Percentiles rank a stretch among this genome's conserved stretches.
phyloP scores from a whole-genome alignment of 1,284 basidiomycete species.

The Agaricales sp. region DNA sequence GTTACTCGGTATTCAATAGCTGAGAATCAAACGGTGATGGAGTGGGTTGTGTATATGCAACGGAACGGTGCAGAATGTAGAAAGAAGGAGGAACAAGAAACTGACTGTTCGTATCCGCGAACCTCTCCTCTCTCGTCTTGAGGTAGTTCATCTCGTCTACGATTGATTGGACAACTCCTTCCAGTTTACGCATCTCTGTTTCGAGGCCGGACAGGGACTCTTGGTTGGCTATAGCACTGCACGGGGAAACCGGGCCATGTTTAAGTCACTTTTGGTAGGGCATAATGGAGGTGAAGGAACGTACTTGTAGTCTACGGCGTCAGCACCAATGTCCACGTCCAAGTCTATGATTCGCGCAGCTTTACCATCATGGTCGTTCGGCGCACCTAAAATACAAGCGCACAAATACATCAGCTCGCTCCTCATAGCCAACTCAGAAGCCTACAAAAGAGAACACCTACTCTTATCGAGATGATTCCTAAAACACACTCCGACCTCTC shows the following conservation, averaged over 20 bases:
- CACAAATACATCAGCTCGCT: not conserved
- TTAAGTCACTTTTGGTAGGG: not conserved
- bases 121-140: constrained; percentile 81
- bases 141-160: constrained; percentile 92
- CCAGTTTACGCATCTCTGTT: constrained; percentile 96
- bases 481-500: constrained; percentile 94
- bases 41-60: too few relatives aligned
- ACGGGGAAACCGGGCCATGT: constrained; percentile 3
- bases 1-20: not conserved
- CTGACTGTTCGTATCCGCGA: constrained; percentile 89
- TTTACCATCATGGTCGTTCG: constrained; percentile 33
- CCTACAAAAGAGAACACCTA: constrained; percentile 28
- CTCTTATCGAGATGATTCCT: constrained; percentile 68
- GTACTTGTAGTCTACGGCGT: constrained; percentile 98
- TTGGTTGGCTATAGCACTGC: constrained; percentile 94
- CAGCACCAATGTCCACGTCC: constrained; percentile 96
- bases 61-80: too few relatives aligned
- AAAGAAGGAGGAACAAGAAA: constrained; percentile 11
- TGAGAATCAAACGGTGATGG: constrained; percentile 4
- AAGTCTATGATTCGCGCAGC: constrained; percentile 73
- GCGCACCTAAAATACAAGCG: constrained; percentile 25
- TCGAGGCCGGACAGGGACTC: constrained; percentile 93
- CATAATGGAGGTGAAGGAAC: constrained; percentile 15
- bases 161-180: constrained; percentile 90
- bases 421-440: not conserved